Evolutionary conservation across 306 rosid genomes (phyloP).

Genomic region (Casuarina equisetifolia): DNA sequence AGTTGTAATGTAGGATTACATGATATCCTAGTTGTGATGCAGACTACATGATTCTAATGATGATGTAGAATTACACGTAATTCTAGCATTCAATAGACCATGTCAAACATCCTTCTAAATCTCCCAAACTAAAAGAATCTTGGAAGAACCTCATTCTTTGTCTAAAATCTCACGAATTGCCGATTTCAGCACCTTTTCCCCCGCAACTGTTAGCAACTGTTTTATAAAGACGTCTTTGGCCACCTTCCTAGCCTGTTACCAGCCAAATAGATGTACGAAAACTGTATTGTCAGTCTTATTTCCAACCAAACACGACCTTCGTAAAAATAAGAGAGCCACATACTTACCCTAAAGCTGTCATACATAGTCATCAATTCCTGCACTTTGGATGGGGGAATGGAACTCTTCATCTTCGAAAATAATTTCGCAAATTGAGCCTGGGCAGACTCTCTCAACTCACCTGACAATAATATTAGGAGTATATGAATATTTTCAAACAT

Average conservation of each 20-base stretch:
- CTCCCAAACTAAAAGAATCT: slow-evolving; percentile 33
- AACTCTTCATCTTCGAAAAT: slow-evolving; percentile 39
- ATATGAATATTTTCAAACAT: slow-evolving; percentile 3
- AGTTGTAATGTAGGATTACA: no score
- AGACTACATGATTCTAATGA: slow-evolving; percentile 17
- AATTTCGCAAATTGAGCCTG: slow-evolving; percentile 26
- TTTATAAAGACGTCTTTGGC: slow-evolving; percentile 35
- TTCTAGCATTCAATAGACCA: slow-evolving; percentile 27
- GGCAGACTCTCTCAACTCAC: slow-evolving; percentile 17
- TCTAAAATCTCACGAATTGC: slow-evolving; percentile 40
- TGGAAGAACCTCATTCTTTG: slow-evolving; percentile 46
- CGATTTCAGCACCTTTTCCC: slow-evolving; percentile 47
- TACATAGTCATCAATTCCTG: slow-evolving; percentile 35
- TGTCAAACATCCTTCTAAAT: slow-evolving; percentile 29
- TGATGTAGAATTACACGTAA: slow-evolving; percentile 22
- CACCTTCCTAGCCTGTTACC: slow-evolving; percentile 48
- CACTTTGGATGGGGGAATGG: slow-evolving; percentile 42
- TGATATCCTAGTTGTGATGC: no score
- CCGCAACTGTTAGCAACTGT: slow-evolving; percentile 45
- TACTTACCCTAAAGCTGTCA: slow-evolving; percentile 36
- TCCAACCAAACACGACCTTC: background rate
- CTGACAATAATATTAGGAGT: slow-evolving; percentile 24
- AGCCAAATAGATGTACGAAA: background rate
- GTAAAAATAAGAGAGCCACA: background rate
- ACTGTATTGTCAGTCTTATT: background rate